Conservation (phyloP, 306 rosid genomes). For the Rosa persica region DNA sequence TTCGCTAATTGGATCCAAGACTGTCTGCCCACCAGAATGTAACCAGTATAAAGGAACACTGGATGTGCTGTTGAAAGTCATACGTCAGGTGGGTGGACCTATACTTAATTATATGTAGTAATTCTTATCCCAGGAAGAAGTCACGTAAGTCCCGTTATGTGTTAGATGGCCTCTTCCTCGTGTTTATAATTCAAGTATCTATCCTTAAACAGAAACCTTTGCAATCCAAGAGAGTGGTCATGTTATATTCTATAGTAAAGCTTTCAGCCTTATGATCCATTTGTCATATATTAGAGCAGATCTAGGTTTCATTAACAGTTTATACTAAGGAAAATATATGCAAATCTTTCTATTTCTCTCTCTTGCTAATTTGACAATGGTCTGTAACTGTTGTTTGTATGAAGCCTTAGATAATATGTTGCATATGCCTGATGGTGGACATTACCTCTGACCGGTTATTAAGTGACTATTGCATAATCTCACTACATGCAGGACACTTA, state of each 20-base stretch:
- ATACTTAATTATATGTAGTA: background rate
- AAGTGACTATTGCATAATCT: background rate
- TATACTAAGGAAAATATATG: background rate
- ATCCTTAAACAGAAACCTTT: background rate
- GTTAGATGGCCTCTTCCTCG: background rate
- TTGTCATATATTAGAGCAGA: background rate
- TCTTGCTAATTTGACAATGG: background rate
- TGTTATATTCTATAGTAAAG: background rate
- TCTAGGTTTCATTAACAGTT: background rate
- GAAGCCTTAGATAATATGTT: background rate
- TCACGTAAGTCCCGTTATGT: background rate
- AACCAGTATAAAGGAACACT: conserved; percentile 68
- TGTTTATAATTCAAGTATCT: background rate
- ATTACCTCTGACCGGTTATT: background rate
- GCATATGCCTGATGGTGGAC: background rate
- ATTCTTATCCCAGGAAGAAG: background rate
- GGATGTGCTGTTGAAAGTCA: conserved; percentile 73
- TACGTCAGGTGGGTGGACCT: conserved; percentile 65
- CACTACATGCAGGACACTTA: background rate
- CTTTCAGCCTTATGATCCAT: background rate
- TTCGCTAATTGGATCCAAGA: conserved; percentile 37
- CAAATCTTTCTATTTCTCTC: background rate
- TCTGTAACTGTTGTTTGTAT: background rate
- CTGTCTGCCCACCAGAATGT: conserved; percentile 48
- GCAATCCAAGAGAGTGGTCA: background rate